Evolutionary conservation across 2,329 filamentous ascomycete species (phyloP), one percentile per base, ranked within the genome.

Genomic region (Xylariaceae sp.): DNA sequence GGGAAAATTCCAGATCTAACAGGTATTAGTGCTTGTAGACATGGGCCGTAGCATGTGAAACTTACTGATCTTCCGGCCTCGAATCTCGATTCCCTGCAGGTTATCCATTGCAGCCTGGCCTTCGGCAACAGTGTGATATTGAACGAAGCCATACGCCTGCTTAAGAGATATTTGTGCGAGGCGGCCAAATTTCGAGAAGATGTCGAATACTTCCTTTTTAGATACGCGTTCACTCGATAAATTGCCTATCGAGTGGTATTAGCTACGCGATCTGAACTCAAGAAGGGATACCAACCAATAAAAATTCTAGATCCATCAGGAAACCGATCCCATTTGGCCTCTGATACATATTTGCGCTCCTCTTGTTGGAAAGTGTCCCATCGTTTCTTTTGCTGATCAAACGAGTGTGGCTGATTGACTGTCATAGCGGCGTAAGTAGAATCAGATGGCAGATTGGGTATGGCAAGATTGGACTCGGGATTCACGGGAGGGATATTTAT

Each of bases 81-180:
- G 84, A 30, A 97, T 85, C 59, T 91, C 83, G 33, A 85, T 82
- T 8, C 90, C 91, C 72, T 97, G 91, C 57, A 97, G 85, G 29
- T 81, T 81, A 29, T 88, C 80, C 63, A 97, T 81, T 4, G 93
- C 93, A 39, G 80, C 79, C 51, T 82, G 79, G 60, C 92, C 96
- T 66, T 93, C 87, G 2, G 82, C 79, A 3, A 86, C 76, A 24
- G 91, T 87, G 61, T 96, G 81, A 62, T 95, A 99, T 70, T 97
- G 94, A 29, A 97, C 92, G 69, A 97, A 99, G 1, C 94, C 94
- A 72, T 96, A 97, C 1, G 92, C 92, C 61, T 94, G 92, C 72
- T 97, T 97, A 64, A 97, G 91, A 1, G 92, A 96, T 55, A 97
- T 94, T 70, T 99, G 94, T 2, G 92, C 93, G 40, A 99, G 78